Evolutionary conservation across 2,329 filamentous ascomycete genomes (phyloP).

Genomic region (Diaporthe australafricana): DNA sequence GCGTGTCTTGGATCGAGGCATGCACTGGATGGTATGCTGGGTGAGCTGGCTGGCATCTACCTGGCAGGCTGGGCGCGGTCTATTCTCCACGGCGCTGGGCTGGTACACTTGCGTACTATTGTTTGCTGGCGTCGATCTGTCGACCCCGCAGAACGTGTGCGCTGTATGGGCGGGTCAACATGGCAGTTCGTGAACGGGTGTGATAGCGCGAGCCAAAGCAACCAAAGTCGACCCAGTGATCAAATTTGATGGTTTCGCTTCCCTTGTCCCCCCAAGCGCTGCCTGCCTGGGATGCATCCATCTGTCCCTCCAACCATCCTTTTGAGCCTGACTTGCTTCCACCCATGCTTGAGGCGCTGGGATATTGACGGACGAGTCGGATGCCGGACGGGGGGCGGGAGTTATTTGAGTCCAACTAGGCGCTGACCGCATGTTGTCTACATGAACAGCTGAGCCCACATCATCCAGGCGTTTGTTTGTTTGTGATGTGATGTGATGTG

Average conservation of each 20-base stretch:
- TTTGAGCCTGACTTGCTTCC: neutral
- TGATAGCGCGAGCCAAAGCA: neutral
- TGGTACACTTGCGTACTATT: neutral
- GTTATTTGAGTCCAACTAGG: neutral
- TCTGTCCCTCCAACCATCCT: neutral
- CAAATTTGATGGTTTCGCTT: neutral
- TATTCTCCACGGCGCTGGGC: conserved; percentile 10
- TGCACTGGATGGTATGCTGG: neutral
- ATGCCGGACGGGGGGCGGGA: neutral
- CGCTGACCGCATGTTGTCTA: neutral
- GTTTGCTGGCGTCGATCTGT: conserved; percentile 1
- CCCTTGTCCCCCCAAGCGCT: neutral
- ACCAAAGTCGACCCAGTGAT: neutral
- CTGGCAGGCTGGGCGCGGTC: conserved; percentile 6
- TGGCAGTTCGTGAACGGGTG: neutral
- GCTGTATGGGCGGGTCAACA: conserved; percentile 1
- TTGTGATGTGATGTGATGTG: neutral
- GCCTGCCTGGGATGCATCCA: neutral
- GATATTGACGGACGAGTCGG: neutral
- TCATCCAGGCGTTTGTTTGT: neutral
- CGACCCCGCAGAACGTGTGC: conserved; percentile 9
- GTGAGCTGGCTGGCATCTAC: conserved; percentile 22
- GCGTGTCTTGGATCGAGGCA: conserved; percentile 6
- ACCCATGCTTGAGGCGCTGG: neutral
- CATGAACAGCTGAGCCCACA: neutral